phyloP scores from a whole-genome alignment of 2,329 filamentous ascomycete genomes.

The Aureobasidium pullulans region DNA sequence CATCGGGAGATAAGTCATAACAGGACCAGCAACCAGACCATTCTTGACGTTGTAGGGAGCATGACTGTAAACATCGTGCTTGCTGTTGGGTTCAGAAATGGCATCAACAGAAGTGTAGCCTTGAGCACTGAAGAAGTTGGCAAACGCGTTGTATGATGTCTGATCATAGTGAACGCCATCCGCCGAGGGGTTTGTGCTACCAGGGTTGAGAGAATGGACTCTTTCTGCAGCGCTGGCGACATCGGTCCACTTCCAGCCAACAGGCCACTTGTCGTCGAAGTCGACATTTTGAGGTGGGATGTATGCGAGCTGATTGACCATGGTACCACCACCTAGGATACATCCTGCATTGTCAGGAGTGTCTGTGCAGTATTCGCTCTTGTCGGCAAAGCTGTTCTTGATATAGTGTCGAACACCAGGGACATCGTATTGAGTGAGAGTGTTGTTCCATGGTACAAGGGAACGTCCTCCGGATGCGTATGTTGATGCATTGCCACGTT shows the following conservation, averaged over 20 bases:
- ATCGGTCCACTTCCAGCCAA: constrained; percentile 45
- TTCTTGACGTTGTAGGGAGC: constrained; percentile 42
- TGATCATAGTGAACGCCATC: constrained; percentile 39
- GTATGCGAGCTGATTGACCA: constrained; percentile 48
- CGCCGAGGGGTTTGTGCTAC: constrained; percentile 33
- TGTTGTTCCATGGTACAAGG: constrained; percentile 26
- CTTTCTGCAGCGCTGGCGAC: constrained; percentile 39
- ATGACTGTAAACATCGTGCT: constrained; percentile 42
- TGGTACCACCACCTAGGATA: constrained; percentile 45
- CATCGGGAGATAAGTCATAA: constrained; percentile 43
- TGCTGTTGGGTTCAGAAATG: constrained; percentile 39
- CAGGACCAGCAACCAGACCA: constrained; percentile 44
- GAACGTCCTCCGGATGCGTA: not conserved
- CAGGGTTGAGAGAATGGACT: constrained; percentile 37
- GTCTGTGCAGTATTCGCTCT: constrained; percentile 20
- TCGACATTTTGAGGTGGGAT: constrained; percentile 48
- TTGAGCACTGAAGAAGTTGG: constrained; percentile 28
- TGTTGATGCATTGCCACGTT: constrained; percentile 41
- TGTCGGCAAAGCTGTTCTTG: constrained; percentile 17
- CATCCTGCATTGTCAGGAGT: constrained; percentile 34
- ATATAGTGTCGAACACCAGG: constrained; percentile 29
- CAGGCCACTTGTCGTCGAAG: constrained; percentile 44
- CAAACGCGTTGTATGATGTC: not conserved
- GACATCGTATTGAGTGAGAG: constrained; percentile 31
- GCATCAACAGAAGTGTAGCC: constrained; percentile 45